Evolutionary conservation across 1,284 basidiomycete species (phyloP).

Genomic region (Mycosarcoma maydis): DNA sequence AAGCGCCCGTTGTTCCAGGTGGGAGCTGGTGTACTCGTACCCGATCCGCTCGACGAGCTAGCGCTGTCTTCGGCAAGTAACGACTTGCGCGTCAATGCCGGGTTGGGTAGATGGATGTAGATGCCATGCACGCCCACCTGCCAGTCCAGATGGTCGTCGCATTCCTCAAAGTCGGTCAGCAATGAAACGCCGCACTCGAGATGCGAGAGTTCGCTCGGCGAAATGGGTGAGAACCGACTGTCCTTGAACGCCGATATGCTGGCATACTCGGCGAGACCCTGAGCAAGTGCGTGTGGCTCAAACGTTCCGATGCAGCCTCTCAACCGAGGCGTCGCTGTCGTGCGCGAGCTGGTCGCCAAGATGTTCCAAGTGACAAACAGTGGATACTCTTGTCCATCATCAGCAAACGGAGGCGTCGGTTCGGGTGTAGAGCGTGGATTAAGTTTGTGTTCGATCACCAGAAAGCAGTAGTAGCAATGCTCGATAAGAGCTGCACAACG

Average conservation of each 20-base stretch:
- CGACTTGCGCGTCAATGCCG: conserved; percentile 72
- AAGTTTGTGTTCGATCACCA: conserved; percentile 69
- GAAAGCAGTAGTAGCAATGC: conserved; percentile 71
- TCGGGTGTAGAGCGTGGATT: conserved; percentile 3
- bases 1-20: too few species aligned
- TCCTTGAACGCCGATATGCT: conserved; percentile 72
- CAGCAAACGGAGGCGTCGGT: conserved; percentile 18
- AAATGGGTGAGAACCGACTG: conserved; percentile 74
- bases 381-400: conserved; percentile 70
- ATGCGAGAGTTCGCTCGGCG: conserved; percentile 77
- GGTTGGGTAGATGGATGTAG: conserved; percentile 84
- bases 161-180: conserved; percentile 90
- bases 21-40: conserved; percentile 30
- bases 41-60: conserved; percentile 74
- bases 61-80: conserved; percentile 69
- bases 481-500: conserved; percentile 40
- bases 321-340: conserved; percentile 74
- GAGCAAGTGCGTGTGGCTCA: conserved; percentile 77
- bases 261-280: conserved; percentile 88
- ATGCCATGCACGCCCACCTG: conserved; percentile 90
- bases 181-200: conserved; percentile 92
- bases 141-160: conserved; percentile 88
- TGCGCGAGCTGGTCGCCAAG: conserved; percentile 63
- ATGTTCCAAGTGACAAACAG: conserved; percentile 97
- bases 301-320: conserved; percentile 97